Evolutionary conservation across 192 early-diverging fungal species (phyloP).

Genomic region (Fimicolochytrium jonesii): DNA sequence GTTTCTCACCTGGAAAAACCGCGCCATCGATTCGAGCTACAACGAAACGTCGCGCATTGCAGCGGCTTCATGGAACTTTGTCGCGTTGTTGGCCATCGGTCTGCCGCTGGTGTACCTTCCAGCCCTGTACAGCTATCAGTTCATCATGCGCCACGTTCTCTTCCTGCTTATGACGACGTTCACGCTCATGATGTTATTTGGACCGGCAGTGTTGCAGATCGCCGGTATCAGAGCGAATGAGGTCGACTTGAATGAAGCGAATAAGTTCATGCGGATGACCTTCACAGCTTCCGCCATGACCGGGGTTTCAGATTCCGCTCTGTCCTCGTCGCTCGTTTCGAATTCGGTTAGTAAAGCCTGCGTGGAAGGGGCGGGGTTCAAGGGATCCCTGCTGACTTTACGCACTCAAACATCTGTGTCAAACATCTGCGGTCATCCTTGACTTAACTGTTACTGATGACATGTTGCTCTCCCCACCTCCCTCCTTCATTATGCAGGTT

Average conservation of each 20-base stretch:
- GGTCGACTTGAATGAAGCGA: background rate
- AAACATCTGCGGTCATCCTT: too few relatives aligned
- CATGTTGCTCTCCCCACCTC: too few relatives aligned
- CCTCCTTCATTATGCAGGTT: too few relatives aligned
- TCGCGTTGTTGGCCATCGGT: conserved; percentile 5
- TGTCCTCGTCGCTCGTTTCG: too few relatives aligned
- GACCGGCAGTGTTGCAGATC: background rate
- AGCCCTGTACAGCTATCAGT: conserved; percentile 1
- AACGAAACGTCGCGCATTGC: conserved; percentile 2
- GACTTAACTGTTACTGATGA: too few relatives aligned
- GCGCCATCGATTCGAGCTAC: background rate
- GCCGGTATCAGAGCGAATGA: background rate
- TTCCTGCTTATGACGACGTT: background rate
- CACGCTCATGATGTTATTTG: background rate
- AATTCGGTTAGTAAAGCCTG: too few relatives aligned
- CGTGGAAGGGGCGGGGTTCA: too few relatives aligned
- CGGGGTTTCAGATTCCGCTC: too few relatives aligned
- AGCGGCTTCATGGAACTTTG: conserved; percentile 8
- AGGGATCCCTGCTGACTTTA: too few relatives aligned
- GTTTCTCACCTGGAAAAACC: background rate
- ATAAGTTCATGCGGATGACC: background rate
- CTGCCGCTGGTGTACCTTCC: conserved; percentile 3
- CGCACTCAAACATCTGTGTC: too few relatives aligned
- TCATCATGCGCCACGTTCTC: conserved; percentile 1
- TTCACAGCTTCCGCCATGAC: background rate